phyloP scores from a whole-genome alignment of 768 basidiomycete species.

The Kwoniella sp. region DNA sequence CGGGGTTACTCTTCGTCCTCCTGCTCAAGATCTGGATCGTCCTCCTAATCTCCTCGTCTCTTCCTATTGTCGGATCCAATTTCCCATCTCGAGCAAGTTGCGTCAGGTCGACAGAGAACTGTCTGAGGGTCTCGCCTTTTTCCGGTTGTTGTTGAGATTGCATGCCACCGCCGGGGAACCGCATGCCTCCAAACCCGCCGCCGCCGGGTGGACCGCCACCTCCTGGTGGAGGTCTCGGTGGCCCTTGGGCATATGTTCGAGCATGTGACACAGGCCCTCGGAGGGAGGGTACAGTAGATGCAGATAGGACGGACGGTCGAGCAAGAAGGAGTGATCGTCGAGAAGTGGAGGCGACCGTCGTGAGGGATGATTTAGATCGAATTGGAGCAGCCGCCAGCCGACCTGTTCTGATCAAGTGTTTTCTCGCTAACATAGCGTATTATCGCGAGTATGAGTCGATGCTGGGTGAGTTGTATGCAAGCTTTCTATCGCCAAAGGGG shows the following conservation, averaged over 20 bases:
- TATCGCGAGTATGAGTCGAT: not conserved
- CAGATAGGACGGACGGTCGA: constrained; percentile 5
- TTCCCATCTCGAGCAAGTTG: constrained; percentile 81
- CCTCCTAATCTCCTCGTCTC: constrained; percentile 71
- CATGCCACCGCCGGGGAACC: constrained; percentile 43
- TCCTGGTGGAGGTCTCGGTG: constrained; percentile 30
- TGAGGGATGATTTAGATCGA: constrained; percentile 7
- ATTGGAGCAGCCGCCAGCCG: constrained; percentile 16
- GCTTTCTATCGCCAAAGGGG: not conserved
- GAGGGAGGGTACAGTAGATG: not conserved
- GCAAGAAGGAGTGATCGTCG: not conserved
- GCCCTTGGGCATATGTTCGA: constrained; percentile 35
- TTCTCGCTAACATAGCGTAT: constrained; percentile 32
- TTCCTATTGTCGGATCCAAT: constrained; percentile 84
- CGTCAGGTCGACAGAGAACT: constrained; percentile 81
- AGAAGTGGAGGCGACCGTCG: not conserved
- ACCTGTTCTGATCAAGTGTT: constrained; percentile 31
- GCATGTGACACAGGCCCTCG: not conserved
- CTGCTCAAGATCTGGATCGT: constrained; percentile 89
- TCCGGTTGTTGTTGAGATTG: constrained; percentile 50
- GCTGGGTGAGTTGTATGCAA: not conserved
- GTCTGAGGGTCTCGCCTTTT: constrained; percentile 83
- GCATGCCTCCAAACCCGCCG: constrained; percentile 44
- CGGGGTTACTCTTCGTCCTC: constrained; percentile 89
- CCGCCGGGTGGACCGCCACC: constrained; percentile 26